phyloP scores from a whole-genome alignment of 2,329 filamentous ascomycete genomes.

The Cladorrhinum sp. region DNA sequence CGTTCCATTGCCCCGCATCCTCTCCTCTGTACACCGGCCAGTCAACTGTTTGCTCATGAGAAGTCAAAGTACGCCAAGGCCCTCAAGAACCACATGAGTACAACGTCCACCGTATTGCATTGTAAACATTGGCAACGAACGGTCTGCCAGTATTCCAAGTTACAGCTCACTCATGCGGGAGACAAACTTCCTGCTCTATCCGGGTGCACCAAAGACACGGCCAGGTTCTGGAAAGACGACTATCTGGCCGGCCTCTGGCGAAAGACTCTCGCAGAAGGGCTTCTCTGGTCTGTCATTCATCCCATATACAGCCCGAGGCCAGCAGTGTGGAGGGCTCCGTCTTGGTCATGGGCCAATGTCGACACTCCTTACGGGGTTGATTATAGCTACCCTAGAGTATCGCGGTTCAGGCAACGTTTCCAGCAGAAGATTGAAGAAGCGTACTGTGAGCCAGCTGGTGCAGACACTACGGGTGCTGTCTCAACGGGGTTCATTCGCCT shows the following conservation, averaged over 20 bases:
- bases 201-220: background rate
- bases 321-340: background rate
- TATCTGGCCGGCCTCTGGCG: conserved; percentile 3
- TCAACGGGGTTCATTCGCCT: background rate
- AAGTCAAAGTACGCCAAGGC: background rate
- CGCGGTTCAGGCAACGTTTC: background rate
- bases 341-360: background rate
- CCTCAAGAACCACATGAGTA: background rate
- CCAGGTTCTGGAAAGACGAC: background rate
- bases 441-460: background rate
- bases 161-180: background rate
- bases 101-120: background rate
- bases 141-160: background rate
- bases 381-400: background rate
- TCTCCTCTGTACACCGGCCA: no score
- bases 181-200: background rate
- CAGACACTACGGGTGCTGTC: background rate
- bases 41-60: background rate
- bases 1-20: no score
- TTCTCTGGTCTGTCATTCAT: background rate
- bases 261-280: background rate
- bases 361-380: background rate
- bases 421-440: background rate
- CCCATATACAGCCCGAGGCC: background rate
- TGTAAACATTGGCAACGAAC: background rate